These are phyloP conservation scores for Russula earlei DNA, from an alignment of 768 basidiomycete genomes.

Conservation along the genomic window DNA sequence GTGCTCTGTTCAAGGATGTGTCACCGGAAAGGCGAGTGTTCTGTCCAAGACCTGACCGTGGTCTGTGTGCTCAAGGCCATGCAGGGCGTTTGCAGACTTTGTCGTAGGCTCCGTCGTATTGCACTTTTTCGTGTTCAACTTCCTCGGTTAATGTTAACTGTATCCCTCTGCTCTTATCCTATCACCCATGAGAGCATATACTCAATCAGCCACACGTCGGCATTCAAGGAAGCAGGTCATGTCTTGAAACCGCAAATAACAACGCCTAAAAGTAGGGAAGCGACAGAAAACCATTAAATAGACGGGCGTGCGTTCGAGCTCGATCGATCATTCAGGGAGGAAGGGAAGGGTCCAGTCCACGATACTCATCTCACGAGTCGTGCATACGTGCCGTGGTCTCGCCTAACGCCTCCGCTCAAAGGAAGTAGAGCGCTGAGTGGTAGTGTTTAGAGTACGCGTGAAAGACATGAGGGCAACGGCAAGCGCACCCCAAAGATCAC, in stretches of 20 bases:
- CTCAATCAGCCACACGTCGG: neutral
- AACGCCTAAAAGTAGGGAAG: neutral
- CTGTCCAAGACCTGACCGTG: neutral
- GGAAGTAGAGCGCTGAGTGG: constrained; percentile 52
- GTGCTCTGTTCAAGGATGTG: constrained; percentile 75
- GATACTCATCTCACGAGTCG: too few species aligned
- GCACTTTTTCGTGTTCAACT: constrained; percentile 98
- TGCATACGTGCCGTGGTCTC: neutral
- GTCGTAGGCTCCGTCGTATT: constrained; percentile 89
- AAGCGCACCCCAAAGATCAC: constrained; percentile 69
- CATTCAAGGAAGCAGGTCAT: neutral
- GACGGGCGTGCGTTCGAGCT: neutral
- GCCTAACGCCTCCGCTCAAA: constrained; percentile 50
- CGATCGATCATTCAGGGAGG: neutral
- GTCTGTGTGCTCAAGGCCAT: neutral
- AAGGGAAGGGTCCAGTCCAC: too few species aligned
- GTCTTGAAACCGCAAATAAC: neutral
- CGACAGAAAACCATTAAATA: neutral
- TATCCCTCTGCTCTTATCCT: neutral
- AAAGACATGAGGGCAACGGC: neutral
- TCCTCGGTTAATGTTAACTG: constrained; percentile 57
- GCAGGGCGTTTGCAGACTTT: constrained; percentile 95
- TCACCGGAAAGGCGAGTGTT: constrained; percentile 79
- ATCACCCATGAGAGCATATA: neutral
- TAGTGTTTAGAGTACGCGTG: neutral